These are phyloP conservation scores for Polyplosphaeria fusca DNA, from an alignment of 495 filamentous ascomycete species.

Conservation along the genomic window DNA sequence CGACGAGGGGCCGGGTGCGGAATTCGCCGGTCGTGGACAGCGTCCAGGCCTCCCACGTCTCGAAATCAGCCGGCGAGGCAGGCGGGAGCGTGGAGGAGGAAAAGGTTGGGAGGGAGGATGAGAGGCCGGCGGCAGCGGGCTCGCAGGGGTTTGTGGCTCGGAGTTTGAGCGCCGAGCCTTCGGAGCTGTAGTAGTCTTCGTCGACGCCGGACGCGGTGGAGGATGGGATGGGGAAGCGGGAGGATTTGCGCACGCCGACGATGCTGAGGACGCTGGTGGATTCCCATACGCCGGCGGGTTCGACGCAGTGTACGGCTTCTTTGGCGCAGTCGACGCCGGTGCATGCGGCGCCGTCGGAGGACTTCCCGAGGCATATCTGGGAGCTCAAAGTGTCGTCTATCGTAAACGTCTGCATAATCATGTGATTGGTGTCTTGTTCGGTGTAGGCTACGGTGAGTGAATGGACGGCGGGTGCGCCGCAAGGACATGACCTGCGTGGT, in stretches of 20 bases:
- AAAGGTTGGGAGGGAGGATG: not conserved
- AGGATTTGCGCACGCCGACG: conserved; percentile 42
- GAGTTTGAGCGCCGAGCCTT: conserved; percentile 13
- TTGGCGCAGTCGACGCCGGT: conserved; percentile 37
- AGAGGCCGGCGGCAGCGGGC: not conserved
- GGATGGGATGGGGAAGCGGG: conserved; percentile 29
- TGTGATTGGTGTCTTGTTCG: conserved; percentile 27
- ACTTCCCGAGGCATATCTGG: conserved; percentile 33
- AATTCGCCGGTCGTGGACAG: conserved; percentile 51
- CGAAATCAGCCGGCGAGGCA: conserved; percentile 2
- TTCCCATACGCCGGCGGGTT: conserved; percentile 46
- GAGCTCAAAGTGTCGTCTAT: conserved; percentile 20
- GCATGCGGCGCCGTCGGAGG: conserved; percentile 33
- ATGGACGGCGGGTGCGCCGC: conserved; percentile 32
- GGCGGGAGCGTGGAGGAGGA: not conserved
- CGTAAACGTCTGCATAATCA: conserved; percentile 37
- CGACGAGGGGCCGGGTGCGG: conserved; percentile 36
- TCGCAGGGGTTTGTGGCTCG: conserved; percentile 5
- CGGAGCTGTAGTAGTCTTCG: not conserved
- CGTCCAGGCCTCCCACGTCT: conserved; percentile 64
- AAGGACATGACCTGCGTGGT: conserved; percentile 24
- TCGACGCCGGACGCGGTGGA: conserved; percentile 21
- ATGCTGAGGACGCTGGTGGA: conserved; percentile 40
- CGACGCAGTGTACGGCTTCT: conserved; percentile 38
- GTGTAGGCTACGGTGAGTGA: conserved; percentile 37